Conservation (phyloP, 2,329 filamentous ascomycete genomes). For the Exophiala mesophila region DNA sequence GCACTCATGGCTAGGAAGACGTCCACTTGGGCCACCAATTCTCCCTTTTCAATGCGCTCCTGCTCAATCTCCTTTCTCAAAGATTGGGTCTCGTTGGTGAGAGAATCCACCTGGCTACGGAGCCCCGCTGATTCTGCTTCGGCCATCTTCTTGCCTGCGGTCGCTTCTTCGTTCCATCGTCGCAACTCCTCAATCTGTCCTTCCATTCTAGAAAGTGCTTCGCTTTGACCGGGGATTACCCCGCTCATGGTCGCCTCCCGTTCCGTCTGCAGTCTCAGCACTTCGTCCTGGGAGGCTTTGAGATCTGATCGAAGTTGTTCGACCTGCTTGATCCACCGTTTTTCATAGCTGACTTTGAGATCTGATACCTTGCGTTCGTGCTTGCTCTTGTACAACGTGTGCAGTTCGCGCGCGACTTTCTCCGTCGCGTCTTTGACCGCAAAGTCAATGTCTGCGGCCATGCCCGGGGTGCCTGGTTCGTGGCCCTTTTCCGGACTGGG, state of each 20-base stretch:
- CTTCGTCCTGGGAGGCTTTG: slow-evolving; percentile 65
- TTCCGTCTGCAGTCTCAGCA: slow-evolving; percentile 65
- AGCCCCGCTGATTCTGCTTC: slow-evolving; percentile 71
- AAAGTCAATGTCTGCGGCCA: slow-evolving; percentile 43
- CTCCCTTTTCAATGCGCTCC: slow-evolving; percentile 48
- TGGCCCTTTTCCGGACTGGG: slow-evolving; percentile 33
- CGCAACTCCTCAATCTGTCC: slow-evolving; percentile 36
- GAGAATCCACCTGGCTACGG: slow-evolving; percentile 63
- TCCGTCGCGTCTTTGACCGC: slow-evolving; percentile 84
- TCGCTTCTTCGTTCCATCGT: slow-evolving; percentile 55
- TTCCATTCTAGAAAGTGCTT: slow-evolving; percentile 38
- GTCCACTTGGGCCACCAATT: slow-evolving; percentile 44
- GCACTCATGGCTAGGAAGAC: slow-evolving; percentile 42
- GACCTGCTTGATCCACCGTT: slow-evolving; percentile 82
- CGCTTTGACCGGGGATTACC: slow-evolving; percentile 31
- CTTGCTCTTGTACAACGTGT: slow-evolving; percentile 91
- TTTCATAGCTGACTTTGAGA: slow-evolving; percentile 75
- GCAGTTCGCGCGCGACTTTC: slow-evolving; percentile 88
- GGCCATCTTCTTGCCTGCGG: slow-evolving; percentile 63
- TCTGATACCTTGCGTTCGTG: slow-evolving; percentile 94
- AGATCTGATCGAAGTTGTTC: slow-evolving; percentile 70
- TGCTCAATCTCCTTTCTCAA: slow-evolving; percentile 56
- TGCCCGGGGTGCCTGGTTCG: slow-evolving; percentile 21
- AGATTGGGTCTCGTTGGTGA: slow-evolving; percentile 63
- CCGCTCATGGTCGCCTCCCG: slow-evolving; percentile 63